Conservation (phyloP, 208 protist genomes). For the Acanthamoeba royreba region DNA sequence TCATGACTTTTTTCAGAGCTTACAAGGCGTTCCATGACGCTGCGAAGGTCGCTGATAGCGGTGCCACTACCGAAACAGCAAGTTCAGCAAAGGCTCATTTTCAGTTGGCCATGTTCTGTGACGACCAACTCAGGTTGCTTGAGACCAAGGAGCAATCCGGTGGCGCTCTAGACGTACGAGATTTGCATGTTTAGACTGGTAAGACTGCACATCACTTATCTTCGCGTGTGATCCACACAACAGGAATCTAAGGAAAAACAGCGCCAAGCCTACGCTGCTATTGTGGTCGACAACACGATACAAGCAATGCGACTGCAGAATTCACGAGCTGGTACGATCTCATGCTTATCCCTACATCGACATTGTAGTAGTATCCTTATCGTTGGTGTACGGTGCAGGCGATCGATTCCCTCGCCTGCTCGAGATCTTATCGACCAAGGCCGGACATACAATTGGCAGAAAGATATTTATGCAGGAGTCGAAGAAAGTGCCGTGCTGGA, state of each 20-base stretch:
- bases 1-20: background rate
- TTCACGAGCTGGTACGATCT: background rate
- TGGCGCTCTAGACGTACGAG: background rate
- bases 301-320: constrained; percentile 57
- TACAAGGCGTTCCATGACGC: constrained; percentile 47
- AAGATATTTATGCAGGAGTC: constrained; percentile 45
- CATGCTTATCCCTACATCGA: background rate
- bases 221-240: background rate
- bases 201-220: background rate
- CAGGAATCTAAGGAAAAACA: constrained; percentile 44
- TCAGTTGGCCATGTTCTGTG: constrained; percentile 74
- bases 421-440: constrained; percentile 61
- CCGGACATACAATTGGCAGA: background rate
- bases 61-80: background rate
- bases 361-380: background rate
- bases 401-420: constrained; percentile 77
- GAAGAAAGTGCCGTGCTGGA: constrained; percentile 64
- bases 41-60: background rate
- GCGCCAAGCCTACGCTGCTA: background rate
- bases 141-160: background rate
- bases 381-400: background rate
- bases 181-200: background rate
- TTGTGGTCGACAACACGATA: constrained; percentile 57
- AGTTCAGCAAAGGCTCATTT: constrained; percentile 59
- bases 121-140: constrained; percentile 63